phyloP scores from a whole-genome alignment of 495 filamentous ascomycete species.

The Amphirosellinia nigrospora region DNA sequence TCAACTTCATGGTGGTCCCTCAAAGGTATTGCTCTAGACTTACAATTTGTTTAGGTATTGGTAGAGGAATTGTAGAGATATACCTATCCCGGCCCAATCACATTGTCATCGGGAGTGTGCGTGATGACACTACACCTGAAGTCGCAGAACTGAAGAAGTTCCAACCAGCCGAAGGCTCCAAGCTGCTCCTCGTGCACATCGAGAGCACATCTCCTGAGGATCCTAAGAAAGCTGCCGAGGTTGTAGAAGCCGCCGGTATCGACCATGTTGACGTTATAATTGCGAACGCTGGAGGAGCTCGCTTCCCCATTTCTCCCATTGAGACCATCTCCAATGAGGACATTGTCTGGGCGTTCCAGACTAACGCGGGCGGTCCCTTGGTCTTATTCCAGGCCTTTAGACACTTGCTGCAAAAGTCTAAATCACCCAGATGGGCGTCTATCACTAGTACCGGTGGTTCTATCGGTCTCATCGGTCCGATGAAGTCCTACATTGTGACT shows the following conservation, averaged over 20 bases:
- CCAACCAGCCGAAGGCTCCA: conserved; percentile 14
- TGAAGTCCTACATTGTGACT: no score
- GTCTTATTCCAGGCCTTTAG: conserved; percentile 29
- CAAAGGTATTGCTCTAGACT: no score
- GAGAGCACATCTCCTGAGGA: conserved; percentile 37
- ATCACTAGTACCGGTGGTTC: conserved; percentile 29
- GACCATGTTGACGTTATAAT: conserved; percentile 35
- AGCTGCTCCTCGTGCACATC: conserved; percentile 31
- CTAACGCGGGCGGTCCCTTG: conserved; percentile 33
- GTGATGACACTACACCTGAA: no score
- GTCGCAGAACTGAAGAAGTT: no score
- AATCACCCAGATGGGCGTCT: conserved; percentile 27
- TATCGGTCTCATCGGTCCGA: neutral
- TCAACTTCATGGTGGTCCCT: no score
- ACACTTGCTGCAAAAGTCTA: conserved; percentile 27
- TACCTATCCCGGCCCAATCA: no score
- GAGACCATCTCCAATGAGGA: conserved; percentile 24
- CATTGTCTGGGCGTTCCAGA: conserved; percentile 20
- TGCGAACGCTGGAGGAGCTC: conserved; percentile 34
- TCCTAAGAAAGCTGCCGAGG: conserved; percentile 27
- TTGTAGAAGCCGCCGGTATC: conserved; percentile 13
- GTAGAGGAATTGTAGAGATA: no score
- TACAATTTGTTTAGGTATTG: no score
- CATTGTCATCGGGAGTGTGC: no score
- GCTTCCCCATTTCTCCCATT: conserved; percentile 12